Evolutionary conservation across 2,329 filamentous ascomycete species (phyloP), one percentile per base, ranked within the genome.

Genomic region (Fusarium algeriense): DNA sequence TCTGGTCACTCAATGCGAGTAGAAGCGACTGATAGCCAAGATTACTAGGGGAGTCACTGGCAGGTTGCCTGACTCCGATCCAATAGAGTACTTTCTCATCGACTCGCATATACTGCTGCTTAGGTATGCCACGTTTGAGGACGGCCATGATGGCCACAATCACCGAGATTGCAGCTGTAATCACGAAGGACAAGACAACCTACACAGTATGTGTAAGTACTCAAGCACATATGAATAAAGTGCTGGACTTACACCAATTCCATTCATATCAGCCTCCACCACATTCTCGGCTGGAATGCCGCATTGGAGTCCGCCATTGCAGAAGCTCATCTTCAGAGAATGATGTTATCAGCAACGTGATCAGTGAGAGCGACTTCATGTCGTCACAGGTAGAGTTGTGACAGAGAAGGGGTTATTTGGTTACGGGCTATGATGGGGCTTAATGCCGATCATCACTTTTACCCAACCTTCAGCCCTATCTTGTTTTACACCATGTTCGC

Each of bases 241-340:
- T 14, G 19, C 12, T n/a, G 34, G 13, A 19, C 28, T 48, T 53
- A 60, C 68, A 26, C 54, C 69, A 37, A 71, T 69, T 30, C 69
- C 68, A 12, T 71, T 55, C 68, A 71, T 71, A 26, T 71, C 63
- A 43, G 69, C 44, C 20, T 71, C 69, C 45, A 64, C 57, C 38
- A 63, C 46, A 15, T 45, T 37, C 34, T 59, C 57, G 10, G 57
- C 52, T 7, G 38, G 37, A 23, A 28, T 19, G 30, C 35, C 17
- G 30, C 56, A 70, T 17, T 40, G 32, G 15, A 62, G n/a, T 15
- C 41, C 56, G 14, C 48, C 57, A 49, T 48, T 44, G 30, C 63
- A 67, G 28, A 67, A 40, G 32, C 37, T 32, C 63, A 62, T 62
- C 11, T n/a, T 59, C 28, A 41, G 15, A 30, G 32, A 13, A 34